Evolutionary conservation across 176 grass and related monocot species (phyloP).

Genomic region (Aegilops bicornis): DNA sequence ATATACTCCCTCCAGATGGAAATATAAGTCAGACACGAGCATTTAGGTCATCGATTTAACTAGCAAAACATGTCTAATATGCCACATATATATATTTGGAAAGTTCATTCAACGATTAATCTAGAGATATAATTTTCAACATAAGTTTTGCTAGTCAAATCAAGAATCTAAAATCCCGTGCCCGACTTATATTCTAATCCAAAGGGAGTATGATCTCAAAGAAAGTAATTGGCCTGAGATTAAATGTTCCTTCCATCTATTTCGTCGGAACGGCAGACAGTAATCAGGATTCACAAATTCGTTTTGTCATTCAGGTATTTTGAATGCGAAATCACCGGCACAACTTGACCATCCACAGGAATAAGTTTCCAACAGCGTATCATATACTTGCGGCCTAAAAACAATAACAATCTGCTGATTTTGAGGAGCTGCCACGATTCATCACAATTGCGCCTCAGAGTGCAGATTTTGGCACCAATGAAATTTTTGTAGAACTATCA

Average conservation of each 20-base stretch:
- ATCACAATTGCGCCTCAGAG: slow-evolving; percentile 15
- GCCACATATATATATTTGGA: too few species aligned
- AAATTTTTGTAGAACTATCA: background rate
- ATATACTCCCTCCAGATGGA: too few species aligned
- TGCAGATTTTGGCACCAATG: slow-evolving; percentile 18
- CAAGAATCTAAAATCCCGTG: too few species aligned
- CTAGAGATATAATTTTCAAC: too few species aligned
- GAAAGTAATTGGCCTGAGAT: background rate
- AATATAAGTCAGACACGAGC: too few species aligned
- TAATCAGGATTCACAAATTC: background rate
- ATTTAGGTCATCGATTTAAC: too few species aligned
- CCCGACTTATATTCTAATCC: too few species aligned
- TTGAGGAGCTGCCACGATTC: background rate
- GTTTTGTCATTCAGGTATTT: background rate
- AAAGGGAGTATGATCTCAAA: background rate
- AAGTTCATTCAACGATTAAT: too few species aligned
- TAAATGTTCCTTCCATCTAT: background rate
- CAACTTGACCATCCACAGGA: background rate
- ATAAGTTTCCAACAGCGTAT: slow-evolving; percentile 17
- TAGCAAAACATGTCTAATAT: too few species aligned
- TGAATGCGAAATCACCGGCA: background rate
- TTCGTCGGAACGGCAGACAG: too few species aligned
- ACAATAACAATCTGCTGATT: background rate
- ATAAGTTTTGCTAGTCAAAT: too few species aligned
- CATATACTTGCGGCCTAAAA: slow-evolving; percentile 18